Base-by-base conservation (phyloP, 2,329 filamentous ascomycete genomes). In the Fusarium sulawesiense region DNA sequence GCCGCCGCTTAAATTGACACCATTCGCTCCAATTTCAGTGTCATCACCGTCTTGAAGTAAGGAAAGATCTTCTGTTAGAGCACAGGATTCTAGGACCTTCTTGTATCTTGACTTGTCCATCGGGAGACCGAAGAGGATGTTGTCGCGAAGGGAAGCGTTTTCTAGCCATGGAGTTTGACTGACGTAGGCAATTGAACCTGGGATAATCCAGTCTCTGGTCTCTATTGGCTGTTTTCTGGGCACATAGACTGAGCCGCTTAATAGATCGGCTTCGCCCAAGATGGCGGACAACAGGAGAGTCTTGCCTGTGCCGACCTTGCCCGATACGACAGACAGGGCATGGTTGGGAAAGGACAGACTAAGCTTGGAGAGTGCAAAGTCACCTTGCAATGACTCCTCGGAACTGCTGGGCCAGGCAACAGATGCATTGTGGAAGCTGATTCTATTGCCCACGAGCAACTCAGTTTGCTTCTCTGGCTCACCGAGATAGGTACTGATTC, bases 141-240 rank as follows among this genome's bases (percentile, higher is more conserved):
- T 96, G 42, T 93, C 88, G 56, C 86, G 88, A 60, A 96, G 88
- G 5, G 88, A 91, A 0, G 90, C 90, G 71, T 94, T 94, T 74
- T 94, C 92, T 49, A 95, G 92, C 92, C 92, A 95, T 0, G 92
- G 92, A 11, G 91, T 93, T 75, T 94, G 91, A 4, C 90, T 88
- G 27, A 94, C 90, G 71, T 89, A 94, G 0, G 92, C 92, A 48
- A 93, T 85, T 1, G 90, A 86, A 6, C 85, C 85, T 8, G 89
- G 85, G 12, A 93, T 84, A 27, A 91, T 89, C 92, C 92, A 94
- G 65, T 92, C 85, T 37, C 78, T 85, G 34, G 89, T 84, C 21
- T 90, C 84, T 5, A 81, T 73, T 0, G 85, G 77, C 0, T 82
- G 71, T 2, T 85, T 78, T 16, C 75, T 78, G 1, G 87, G 88